Conservation (phyloP, 306 rosid genomes). For the Dicorynia guianensis region DNA sequence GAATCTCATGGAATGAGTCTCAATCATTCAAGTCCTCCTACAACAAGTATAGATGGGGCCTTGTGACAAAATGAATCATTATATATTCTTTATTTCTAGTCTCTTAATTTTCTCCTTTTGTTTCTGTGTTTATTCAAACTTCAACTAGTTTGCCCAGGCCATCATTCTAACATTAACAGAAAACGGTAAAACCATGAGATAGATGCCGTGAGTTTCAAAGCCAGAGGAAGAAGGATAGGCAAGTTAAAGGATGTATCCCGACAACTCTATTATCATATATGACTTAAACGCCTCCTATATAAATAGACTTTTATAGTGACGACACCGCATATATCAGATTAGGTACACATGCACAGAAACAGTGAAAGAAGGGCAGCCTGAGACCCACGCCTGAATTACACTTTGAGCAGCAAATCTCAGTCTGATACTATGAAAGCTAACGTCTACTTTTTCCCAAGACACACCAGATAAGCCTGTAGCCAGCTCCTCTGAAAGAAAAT, state of each 20-base stretch:
- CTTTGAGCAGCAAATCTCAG: conserved; percentile 93
- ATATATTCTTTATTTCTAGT: too few relatives aligned
- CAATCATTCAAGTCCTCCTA: too few relatives aligned
- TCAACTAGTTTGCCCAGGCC: too few relatives aligned
- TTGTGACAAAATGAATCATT: too few relatives aligned
- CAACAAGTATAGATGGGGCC: too few relatives aligned
- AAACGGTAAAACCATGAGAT: too few relatives aligned
- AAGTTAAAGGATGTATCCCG: conserved; percentile 24
- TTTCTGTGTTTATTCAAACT: too few relatives aligned
- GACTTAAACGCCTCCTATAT: not conserved
- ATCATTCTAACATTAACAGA: too few relatives aligned
- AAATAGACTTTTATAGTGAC: not conserved
- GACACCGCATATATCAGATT: conserved; percentile 14
- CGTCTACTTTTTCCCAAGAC: conserved; percentile 97
- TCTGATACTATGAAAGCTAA: conserved; percentile 83
- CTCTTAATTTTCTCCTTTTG: too few relatives aligned
- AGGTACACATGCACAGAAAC: not conserved
- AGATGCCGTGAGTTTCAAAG: not conserved
- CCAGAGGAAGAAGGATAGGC: not conserved
- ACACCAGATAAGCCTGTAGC: conserved; percentile 82
- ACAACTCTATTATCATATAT: conserved; percentile 8
- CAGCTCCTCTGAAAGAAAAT: conserved; percentile 74
- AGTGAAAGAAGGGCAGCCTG: not conserved
- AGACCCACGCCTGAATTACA: conserved; percentile 79
- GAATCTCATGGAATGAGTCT: too few relatives aligned